These are phyloP conservation scores for Bothriochloa decipiens DNA, from an alignment of 176 grass and related monocot species.

Conservation along the genomic window DNA sequence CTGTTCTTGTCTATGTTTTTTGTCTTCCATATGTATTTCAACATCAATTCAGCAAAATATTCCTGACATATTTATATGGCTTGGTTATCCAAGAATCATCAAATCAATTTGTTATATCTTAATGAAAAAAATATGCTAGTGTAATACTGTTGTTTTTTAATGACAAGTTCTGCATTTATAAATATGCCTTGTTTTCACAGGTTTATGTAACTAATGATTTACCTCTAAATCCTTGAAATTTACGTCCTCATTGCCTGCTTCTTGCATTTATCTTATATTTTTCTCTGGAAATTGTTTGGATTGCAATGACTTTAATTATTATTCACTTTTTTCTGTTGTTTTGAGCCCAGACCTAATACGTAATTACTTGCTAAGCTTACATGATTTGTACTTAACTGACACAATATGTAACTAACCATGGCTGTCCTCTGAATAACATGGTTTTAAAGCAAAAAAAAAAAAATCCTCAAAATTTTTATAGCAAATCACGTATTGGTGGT, in stretches of 20 bases:
- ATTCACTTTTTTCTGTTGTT: neutral
- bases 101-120: slow-evolving; percentile 12
- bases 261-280: neutral
- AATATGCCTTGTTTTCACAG: slow-evolving; percentile 6
- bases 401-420: neutral
- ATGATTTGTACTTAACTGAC: neutral
- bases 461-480: neutral
- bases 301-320: neutral
- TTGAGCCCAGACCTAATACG: neutral
- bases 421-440: neutral
- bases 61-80: neutral
- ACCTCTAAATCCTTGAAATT: neutral
- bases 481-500: neutral
- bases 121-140: neutral
- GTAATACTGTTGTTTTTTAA: neutral
- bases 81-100: slow-evolving; percentile 11
- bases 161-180: neutral
- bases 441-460: neutral
- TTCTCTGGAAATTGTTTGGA: neutral
- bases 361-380: neutral
- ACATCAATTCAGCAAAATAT: slow-evolving; percentile 19
- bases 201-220: neutral
- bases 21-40: slow-evolving; percentile 1
- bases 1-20: slow-evolving; percentile 36
- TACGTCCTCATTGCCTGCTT: neutral